Conservation (phyloP, 805 yeast genomes). For the Yamadazyma takamatsuzukensis region DNA sequence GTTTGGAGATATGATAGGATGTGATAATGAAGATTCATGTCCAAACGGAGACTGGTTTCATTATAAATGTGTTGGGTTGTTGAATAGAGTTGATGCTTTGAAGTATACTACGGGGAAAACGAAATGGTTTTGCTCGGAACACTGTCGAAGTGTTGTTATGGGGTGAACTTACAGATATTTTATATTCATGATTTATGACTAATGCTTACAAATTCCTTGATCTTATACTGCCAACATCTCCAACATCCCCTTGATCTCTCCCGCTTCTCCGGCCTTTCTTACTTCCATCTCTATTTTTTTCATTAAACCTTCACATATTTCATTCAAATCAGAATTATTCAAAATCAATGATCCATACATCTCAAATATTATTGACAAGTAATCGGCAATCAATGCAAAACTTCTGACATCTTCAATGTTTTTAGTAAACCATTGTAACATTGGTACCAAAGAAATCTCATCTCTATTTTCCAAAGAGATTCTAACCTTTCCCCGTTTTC, state of each 20-base stretch:
- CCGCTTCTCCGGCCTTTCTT: slow-evolving; percentile 79
- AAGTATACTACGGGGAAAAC: slow-evolving; percentile 30
- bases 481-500: slow-evolving; percentile 83
- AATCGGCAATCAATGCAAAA: slow-evolving; percentile 60
- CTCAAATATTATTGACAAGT: slow-evolving; percentile 63
- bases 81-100: slow-evolving; percentile 34
- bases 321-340: slow-evolving; percentile 73
- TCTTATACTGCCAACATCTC: slow-evolving; percentile 67
- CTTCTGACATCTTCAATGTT: slow-evolving; percentile 78
- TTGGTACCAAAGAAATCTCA: slow-evolving; percentile 80
- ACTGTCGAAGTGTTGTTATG: slow-evolving; percentile 21
- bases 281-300: slow-evolving; percentile 67
- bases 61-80: slow-evolving; percentile 41
- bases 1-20: slow-evolving; percentile 94
- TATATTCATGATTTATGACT: slow-evolving; percentile 2
- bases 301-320: slow-evolving; percentile 57
- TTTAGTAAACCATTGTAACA: slow-evolving; percentile 77
- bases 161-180: too few relatives aligned
- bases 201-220: too few relatives aligned
- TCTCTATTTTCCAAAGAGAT: slow-evolving; percentile 80
- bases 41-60: slow-evolving; percentile 47
- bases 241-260: slow-evolving; percentile 89
- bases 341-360: slow-evolving; percentile 75
- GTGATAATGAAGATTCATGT: slow-evolving; percentile 61
- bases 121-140: slow-evolving; percentile 39